Evolutionary conservation across 2,329 filamentous ascomycete genomes (phyloP).

Genomic region (Cladosporium sp.): DNA sequence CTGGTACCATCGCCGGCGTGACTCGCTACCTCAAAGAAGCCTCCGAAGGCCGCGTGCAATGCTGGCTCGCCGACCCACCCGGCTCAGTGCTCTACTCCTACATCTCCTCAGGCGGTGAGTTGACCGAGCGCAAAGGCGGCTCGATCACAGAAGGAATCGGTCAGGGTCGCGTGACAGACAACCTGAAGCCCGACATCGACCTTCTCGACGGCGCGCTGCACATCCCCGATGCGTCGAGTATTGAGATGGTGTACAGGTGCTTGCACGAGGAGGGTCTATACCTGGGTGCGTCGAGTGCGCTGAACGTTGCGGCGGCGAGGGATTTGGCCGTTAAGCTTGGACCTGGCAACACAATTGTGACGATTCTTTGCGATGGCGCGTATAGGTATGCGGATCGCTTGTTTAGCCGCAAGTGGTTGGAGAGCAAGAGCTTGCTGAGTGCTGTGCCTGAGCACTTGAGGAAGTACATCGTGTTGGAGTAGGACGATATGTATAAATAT

Average conservation of each 20-base stretch:
- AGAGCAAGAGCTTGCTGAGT: constrained; percentile 77
- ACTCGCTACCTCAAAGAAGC: constrained; percentile 87
- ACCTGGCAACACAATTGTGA: constrained; percentile 86
- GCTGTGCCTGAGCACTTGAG: constrained; percentile 82
- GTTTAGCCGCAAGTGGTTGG: constrained; percentile 89
- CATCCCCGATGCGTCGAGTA: constrained; percentile 89
- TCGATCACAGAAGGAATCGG: constrained; percentile 98
- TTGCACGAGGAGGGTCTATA: constrained; percentile 96
- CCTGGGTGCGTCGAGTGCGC: constrained; percentile 85
- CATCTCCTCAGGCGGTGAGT: constrained; percentile 78
- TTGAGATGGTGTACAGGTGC: constrained; percentile 96
- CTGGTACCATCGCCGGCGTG: constrained; percentile 83
- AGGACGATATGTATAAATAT: constrained; percentile 16
- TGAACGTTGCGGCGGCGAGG: constrained; percentile 95
- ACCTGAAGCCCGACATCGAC: constrained; percentile 80
- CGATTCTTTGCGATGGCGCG: constrained; percentile 92
- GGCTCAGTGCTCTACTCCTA: constrained; percentile 93
- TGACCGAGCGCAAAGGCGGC: constrained; percentile 77
- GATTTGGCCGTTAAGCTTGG: constrained; percentile 91
- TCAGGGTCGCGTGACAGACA: constrained; percentile 94
- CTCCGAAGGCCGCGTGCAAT: constrained; percentile 76
- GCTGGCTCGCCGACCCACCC: constrained; percentile 89
- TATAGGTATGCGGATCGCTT: constrained; percentile 93
- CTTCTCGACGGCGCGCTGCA: constrained; percentile 81
- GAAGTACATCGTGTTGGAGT: constrained; percentile 93